Conservation (phyloP, 768 basidiomycete species). For the Suillus cothurnatus region DNA sequence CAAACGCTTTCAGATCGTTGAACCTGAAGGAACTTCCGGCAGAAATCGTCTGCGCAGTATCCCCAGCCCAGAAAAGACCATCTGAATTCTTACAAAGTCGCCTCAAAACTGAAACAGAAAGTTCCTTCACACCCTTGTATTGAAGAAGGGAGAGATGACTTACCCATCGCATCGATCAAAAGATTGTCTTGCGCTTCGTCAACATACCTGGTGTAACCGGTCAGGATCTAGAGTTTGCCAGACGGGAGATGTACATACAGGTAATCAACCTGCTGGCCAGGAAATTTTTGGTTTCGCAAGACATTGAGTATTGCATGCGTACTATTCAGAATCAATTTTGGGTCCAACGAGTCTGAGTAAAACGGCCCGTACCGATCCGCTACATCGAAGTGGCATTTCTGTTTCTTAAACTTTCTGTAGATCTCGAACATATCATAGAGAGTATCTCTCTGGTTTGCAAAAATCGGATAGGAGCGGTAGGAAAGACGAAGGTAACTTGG, state of each 20-base stretch:
- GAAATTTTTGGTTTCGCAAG: conserved; percentile 20
- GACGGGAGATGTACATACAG: conserved; percentile 43
- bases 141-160: conserved; percentile 15
- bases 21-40: conserved; percentile 74
- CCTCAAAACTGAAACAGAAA: conserved; percentile 51
- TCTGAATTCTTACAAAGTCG: conserved; percentile 60
- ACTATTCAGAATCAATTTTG: conserved; percentile 30
- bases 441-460: conserved; percentile 48
- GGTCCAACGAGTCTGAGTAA: neutral
- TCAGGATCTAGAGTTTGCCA: neutral
- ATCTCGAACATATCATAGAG: conserved; percentile 56
- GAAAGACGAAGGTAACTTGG: conserved; percentile 50
- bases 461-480: conserved; percentile 53
- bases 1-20: conserved; percentile 67
- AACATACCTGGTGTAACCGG: conserved; percentile 50
- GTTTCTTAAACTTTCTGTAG: conserved; percentile 50
- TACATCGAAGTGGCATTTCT: conserved; percentile 48
- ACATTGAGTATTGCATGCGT: conserved; percentile 50
- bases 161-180: conserved; percentile 62
- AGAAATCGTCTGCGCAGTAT: conserved; percentile 79
- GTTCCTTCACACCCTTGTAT: neutral
- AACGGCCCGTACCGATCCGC: conserved; percentile 53
- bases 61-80: conserved; percentile 79
- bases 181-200: conserved; percentile 78
- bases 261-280: conserved; percentile 51